phyloP scores from a whole-genome alignment of 2,329 filamentous ascomycete species.

The Cordyceps javanica region DNA sequence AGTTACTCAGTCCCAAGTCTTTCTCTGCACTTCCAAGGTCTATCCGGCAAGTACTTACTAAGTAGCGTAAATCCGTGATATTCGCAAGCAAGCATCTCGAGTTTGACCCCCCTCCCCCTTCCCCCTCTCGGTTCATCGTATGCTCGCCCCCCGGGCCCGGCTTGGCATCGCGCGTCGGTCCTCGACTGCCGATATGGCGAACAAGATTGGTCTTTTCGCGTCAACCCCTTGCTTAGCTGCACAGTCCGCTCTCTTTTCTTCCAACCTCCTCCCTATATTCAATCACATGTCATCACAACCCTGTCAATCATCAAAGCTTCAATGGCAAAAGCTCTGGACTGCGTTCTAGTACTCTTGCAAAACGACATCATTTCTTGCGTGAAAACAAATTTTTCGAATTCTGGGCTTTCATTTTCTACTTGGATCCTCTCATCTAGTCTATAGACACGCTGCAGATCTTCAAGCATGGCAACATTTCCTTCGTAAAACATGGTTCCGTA shows the following conservation, averaged over 20 bases:
- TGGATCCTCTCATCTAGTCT: background rate
- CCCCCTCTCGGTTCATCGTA: background rate
- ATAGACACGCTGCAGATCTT: background rate
- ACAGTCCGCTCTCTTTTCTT: background rate
- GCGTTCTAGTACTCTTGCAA: no score
- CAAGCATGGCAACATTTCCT: background rate
- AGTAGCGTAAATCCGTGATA: no score
- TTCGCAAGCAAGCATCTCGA: background rate
- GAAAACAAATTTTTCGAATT: no score
- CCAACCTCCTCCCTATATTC: background rate
- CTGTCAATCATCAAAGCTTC: no score
- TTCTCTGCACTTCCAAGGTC: no score
- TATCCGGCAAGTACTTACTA: no score
- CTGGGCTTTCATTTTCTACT: background rate
- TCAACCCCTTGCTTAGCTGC: background rate
- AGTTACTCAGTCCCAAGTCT: no score
- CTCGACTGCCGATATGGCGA: background rate
- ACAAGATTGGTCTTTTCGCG: background rate
- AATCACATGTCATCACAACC: background rate
- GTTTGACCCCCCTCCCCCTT: background rate
- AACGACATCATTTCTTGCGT: background rate
- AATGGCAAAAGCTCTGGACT: no score
- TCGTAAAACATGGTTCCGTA: background rate
- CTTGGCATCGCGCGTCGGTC: background rate
- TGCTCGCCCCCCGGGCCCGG: background rate